phyloP scores from a whole-genome alignment of 2,329 filamentous ascomycete species.

The Coniochaeta sp. region DNA sequence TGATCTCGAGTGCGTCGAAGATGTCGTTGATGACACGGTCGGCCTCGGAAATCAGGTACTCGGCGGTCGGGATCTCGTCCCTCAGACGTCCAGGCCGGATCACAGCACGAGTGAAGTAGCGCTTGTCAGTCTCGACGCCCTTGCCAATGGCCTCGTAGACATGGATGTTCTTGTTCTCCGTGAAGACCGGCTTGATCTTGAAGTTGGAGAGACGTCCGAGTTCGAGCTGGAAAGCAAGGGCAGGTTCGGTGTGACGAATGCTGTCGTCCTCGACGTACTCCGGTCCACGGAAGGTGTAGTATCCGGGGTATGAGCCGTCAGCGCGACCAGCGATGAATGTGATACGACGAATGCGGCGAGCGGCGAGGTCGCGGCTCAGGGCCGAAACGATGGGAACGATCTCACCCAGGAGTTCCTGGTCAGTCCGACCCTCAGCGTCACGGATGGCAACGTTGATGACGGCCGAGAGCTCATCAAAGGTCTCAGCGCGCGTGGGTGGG shows the following conservation, averaged over 20 bases:
- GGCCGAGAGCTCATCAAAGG: conserved; percentile 73
- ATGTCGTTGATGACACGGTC: conserved; percentile 97
- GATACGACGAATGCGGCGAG: conserved; percentile 76
- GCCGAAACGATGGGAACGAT: conserved; percentile 71
- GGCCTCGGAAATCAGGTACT: conserved; percentile 96
- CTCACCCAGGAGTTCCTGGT: conserved; percentile 71
- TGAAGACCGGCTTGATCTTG: conserved; percentile 97
- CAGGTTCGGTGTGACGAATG: conserved; percentile 95
- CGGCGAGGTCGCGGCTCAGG: conserved; percentile 75
- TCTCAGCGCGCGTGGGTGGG: conserved; percentile 42
- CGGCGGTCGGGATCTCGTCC: conserved; percentile 96
- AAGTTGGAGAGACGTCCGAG: conserved; percentile 91
- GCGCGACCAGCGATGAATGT: conserved; percentile 95
- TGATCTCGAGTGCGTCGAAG: conserved; percentile 93
- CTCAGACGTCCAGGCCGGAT: conserved; percentile 90
- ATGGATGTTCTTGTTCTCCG: conserved; percentile 98
- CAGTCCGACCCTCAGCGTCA: conserved; percentile 77
- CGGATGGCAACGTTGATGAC: conserved; percentile 90
- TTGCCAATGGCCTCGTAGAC: conserved; percentile 97
- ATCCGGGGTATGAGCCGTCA: conserved; percentile 90
- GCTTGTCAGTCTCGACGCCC: conserved; percentile 90
- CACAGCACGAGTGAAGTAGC: conserved; percentile 95
- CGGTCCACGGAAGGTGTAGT: conserved; percentile 97
- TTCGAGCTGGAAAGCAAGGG: conserved; percentile 97
- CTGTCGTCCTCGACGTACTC: conserved; percentile 84